These are phyloP conservation scores for Lachnellula arida DNA, from an alignment of 2,329 filamentous ascomycete genomes.

Conservation along the genomic window DNA sequence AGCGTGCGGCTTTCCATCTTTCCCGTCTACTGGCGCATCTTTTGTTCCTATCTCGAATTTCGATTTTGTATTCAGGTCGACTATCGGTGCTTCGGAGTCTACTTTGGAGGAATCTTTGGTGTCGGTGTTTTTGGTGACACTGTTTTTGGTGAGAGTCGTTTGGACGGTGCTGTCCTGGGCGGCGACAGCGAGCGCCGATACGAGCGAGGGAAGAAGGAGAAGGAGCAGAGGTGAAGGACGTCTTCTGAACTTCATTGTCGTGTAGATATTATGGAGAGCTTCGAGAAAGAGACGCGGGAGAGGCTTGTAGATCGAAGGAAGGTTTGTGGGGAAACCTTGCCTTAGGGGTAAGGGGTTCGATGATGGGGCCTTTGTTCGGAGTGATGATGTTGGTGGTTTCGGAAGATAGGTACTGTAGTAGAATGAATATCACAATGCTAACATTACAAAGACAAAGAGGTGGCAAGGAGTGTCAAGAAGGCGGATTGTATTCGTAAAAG, in stretches of 20 bases:
- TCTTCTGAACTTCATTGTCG: slow-evolving; percentile 54
- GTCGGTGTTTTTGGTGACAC: slow-evolving; percentile 22
- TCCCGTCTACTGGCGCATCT: slow-evolving; percentile 85
- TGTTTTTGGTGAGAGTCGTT: slow-evolving; percentile 20
- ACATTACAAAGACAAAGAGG: neutral
- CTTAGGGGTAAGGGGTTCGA: neutral
- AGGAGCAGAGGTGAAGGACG: slow-evolving; percentile 52
- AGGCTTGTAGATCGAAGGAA: neutral
- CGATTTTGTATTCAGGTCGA: slow-evolving; percentile 31
- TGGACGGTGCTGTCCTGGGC: slow-evolving; percentile 20
- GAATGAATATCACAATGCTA: neutral
- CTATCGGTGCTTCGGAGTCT: slow-evolving; percentile 18
- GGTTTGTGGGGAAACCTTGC: slow-evolving; percentile 2
- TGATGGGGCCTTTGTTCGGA: neutral
- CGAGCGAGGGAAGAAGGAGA: slow-evolving; percentile 54
- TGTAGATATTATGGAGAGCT: slow-evolving; percentile 7
- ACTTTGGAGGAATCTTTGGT: slow-evolving; percentile 12
- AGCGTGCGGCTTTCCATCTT: slow-evolving; percentile 87
- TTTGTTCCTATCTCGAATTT: slow-evolving; percentile 51
- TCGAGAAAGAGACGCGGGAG: neutral
- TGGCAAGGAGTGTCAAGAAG: neutral
- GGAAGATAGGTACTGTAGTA: neutral
- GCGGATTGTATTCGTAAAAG: neutral
- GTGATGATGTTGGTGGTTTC: neutral
- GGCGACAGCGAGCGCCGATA: slow-evolving; percentile 36